Evolutionary conservation across 257 asterid species (phyloP).

Genomic region (Prunella vulgaris): DNA sequence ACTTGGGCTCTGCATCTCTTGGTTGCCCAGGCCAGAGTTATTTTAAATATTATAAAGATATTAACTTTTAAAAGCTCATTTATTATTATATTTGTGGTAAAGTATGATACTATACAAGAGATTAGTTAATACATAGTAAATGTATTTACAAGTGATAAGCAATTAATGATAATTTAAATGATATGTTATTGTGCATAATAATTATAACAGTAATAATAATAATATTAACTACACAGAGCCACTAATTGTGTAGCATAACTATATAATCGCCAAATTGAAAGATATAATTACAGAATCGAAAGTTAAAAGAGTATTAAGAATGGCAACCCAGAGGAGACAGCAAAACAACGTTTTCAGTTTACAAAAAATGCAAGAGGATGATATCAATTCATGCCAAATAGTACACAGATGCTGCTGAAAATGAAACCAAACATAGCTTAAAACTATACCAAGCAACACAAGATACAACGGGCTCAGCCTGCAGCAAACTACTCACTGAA

Average conservation of each 20-base stretch:
- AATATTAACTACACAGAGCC: not conserved
- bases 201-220: too few species aligned
- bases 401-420: not conserved
- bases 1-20: too few species aligned
- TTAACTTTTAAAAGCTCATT: too few species aligned
- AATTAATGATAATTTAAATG: too few species aligned
- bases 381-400: not conserved
- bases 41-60: too few species aligned
- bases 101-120: too few species aligned
- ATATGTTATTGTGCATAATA: too few species aligned
- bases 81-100: too few species aligned
- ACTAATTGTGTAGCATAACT: not conserved
- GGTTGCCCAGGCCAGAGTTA: too few species aligned
- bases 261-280: too few species aligned
- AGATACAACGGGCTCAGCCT: not conserved
- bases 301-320: not conserved
- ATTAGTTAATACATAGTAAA: too few species aligned
- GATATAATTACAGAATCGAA: not conserved
- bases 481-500: not conserved
- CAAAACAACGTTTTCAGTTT: not conserved
- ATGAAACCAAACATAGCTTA: not conserved
- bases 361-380: not conserved
- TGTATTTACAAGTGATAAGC: too few species aligned
- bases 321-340: not conserved
- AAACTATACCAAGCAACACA: constrained; percentile 8